Evolutionary conservation across 73 alveolate genomes (phyloP), one percentile per base, ranked within the genome.

Genomic region (Paramecium pentaurelia): DNA sequence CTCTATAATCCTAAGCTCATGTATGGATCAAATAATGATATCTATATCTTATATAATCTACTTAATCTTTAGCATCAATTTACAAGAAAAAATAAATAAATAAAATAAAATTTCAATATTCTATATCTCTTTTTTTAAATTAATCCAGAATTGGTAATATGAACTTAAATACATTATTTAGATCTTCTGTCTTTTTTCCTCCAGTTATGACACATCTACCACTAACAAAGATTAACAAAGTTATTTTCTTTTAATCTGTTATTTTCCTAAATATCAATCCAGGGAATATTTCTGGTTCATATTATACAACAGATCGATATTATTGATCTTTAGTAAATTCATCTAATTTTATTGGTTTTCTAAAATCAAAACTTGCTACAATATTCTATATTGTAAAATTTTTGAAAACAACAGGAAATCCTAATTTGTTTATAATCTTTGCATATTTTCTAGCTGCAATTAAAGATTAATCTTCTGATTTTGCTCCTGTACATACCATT

Each of bases 401-500:
- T 60, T 92, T 90, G 95, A 98, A 97, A 45, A 89, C 93, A 20
- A 97, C 99, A 5, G 93, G 94, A 93, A 92, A 97, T 25, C 99
- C 99, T 54, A 98, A 93, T 71, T 95, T 96, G 77, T 93, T 92
- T 54, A 98, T 94, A 28, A 95, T 97, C 89, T 98, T 97, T 9
- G 99, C 98, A 93, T 95, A 98, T 90, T 96, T 96, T 95, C 99
- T 95, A 34, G 99, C 98, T 32, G 99, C 99, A 44, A 54, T 64
- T 59, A 90, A 93, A 37, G 99, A 88, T 30, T 95, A 96, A 34
- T 96, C 99, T 94, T 98, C 99, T 38, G 97, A 91, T 88, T 98
- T 98, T 37, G 99, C 99, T 18, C 99, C 99, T 8, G 99, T 98
- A 93, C 99, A 96, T 45, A 98, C 99, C 99, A 98, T 98, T 94